Evolutionary conservation across 257 asterid genomes (phyloP).

Genomic region (Nicotiana noctiflora): DNA sequence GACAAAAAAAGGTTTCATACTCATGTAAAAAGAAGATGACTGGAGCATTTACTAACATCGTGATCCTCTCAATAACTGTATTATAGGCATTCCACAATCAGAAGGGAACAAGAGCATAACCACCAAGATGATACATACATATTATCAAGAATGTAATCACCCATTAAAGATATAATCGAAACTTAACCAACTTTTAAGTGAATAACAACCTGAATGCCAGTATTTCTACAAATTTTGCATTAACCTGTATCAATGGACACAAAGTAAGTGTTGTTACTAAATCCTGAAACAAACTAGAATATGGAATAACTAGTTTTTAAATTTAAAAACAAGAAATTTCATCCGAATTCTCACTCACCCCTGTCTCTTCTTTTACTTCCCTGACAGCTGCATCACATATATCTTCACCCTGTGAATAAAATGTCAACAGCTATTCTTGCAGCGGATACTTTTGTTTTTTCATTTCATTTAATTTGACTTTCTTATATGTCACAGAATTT

Average conservation of each 20-base stretch:
- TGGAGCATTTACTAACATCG: background rate
- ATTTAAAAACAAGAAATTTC: background rate
- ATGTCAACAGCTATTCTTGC: background rate
- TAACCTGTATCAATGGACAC: slow-evolving; percentile 44
- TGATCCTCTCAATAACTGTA: background rate
- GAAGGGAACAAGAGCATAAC: background rate
- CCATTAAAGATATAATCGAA: background rate
- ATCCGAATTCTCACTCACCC: slow-evolving; percentile 40
- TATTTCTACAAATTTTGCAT: slow-evolving; percentile 65
- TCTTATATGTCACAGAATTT: background rate
- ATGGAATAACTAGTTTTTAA: background rate
- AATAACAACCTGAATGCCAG: slow-evolving; percentile 74
- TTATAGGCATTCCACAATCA: too few relatives aligned
- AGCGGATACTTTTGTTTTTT: background rate
- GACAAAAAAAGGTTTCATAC: background rate
- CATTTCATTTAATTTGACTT: background rate
- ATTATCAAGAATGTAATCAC: background rate
- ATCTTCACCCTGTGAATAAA: slow-evolving; percentile 73
- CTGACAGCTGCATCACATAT: slow-evolving; percentile 88
- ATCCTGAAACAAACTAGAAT: background rate
- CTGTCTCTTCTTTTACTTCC: slow-evolving; percentile 99
- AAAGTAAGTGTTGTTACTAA: background rate
- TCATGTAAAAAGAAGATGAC: background rate
- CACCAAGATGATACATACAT: too few relatives aligned
- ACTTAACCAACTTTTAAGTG: background rate